These are phyloP conservation scores for Colletotrichum gigasporum DNA, from an alignment of 2,329 filamentous ascomycete genomes.

Conservation along the genomic window DNA sequence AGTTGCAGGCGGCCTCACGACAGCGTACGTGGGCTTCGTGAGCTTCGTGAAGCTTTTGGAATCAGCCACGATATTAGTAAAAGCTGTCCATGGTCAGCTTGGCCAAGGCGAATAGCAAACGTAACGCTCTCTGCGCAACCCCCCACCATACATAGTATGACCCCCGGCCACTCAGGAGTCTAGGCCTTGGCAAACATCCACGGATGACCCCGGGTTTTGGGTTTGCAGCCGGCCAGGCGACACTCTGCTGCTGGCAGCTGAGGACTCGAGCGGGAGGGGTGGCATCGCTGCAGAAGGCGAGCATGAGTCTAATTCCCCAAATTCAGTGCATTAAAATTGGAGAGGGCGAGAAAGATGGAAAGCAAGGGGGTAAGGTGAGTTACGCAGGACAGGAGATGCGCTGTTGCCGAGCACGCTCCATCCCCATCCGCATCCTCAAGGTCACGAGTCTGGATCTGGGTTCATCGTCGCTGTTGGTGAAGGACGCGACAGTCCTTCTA, in stretches of 20 bases:
- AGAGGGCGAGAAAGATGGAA: not conserved
- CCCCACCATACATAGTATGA: no score
- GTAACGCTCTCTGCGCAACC: not conserved
- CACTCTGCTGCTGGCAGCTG: conserved; percentile 8
- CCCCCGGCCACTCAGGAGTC: no score
- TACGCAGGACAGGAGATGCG: no score
- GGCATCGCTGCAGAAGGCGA: not conserved
- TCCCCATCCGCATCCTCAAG: conserved; percentile 15
- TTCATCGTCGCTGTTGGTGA: no score
- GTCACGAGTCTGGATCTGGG: no score
- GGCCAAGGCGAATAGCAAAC: not conserved
- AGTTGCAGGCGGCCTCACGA: conserved; percentile 9
- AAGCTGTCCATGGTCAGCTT: no score
- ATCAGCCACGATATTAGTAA: no score
- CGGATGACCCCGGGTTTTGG: conserved; percentile 21
- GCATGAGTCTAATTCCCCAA: not conserved
- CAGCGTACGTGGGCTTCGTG: no score
- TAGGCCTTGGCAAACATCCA: not conserved
- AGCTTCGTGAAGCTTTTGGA: not conserved
- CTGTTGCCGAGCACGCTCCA: not conserved
- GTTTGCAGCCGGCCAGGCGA: not conserved
- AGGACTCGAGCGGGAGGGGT: not conserved
- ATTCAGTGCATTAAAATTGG: conserved; percentile 1
- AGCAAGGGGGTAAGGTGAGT: no score
- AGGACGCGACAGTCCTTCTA: no score